Evolutionary conservation across 2,329 filamentous ascomycete genomes (phyloP).

Genomic region (Paracoccidioides brasiliensis): DNA sequence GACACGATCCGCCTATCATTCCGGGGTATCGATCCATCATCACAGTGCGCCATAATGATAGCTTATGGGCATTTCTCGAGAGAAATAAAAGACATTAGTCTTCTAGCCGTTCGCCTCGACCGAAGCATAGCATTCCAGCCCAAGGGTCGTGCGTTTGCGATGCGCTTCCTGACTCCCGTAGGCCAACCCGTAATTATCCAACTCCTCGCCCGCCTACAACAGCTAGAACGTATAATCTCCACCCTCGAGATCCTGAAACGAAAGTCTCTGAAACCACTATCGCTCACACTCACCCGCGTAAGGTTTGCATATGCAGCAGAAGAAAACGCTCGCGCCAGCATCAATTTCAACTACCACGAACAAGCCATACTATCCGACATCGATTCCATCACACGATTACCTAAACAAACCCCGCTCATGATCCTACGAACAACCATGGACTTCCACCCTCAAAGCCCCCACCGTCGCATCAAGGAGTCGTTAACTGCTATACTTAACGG

Average conservation of each 20-base stretch:
- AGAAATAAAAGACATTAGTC: conserved; percentile 16
- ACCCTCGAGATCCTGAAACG: conserved; percentile 23
- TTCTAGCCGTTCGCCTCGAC: conserved; percentile 19
- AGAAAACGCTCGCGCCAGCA: conserved; percentile 18
- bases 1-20: conserved; percentile 27
- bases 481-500: conserved; percentile 26
- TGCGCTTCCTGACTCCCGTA: conserved; percentile 25
- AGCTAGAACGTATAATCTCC: conserved; percentile 25
- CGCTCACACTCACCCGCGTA: conserved; percentile 24
- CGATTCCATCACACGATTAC: conserved; percentile 8
- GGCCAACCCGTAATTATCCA: conserved; percentile 24
- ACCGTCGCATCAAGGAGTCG: conserved; percentile 29
- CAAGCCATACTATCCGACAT: conserved; percentile 10
- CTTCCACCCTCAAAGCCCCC: conserved; percentile 25
- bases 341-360: conserved; percentile 20
- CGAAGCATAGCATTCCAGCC: conserved; percentile 22
- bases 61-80: conserved; percentile 23
- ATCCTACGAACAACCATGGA: conserved; percentile 18
- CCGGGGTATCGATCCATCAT: conserved; percentile 24
- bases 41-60: conserved; percentile 22
- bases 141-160: conserved; percentile 24
- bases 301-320: conserved; percentile 23
- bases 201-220: conserved; percentile 26
- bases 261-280: conserved; percentile 20
- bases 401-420: neutral